These are phyloP conservation scores for Puccinia hordei DNA, from an alignment of 1,284 basidiomycete genomes.

Conservation along the genomic window DNA sequence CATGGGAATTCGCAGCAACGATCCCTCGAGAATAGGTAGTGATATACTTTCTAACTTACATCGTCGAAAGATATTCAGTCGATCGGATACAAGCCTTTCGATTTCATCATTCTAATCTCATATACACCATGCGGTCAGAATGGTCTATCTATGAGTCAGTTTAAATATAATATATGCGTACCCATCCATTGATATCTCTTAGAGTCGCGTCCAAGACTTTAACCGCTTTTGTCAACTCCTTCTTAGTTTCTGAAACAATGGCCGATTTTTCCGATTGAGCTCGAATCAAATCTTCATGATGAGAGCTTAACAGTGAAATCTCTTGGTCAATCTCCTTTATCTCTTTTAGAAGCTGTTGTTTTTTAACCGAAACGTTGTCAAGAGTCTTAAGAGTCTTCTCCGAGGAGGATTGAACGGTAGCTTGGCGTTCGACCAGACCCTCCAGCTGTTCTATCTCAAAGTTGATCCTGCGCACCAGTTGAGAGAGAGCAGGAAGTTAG, in stretches of 20 bases:
- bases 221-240: conserved; percentile 69
- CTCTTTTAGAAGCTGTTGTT: conserved; percentile 29
- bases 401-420: conserved; percentile 65
- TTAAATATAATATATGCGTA: neutral
- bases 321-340: conserved; percentile 39
- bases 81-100: conserved; percentile 80
- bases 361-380: conserved; percentile 47
- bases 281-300: conserved; percentile 16
- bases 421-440: conserved; percentile 53
- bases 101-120: conserved; percentile 79
- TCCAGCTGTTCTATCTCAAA: conserved; percentile 67
- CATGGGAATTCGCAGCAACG: conserved; percentile 83
- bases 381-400: conserved; percentile 62
- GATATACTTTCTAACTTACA: conserved; percentile 91
- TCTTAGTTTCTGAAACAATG: conserved; percentile 75
- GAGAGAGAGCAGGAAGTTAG: conserved; percentile 10
- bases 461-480: conserved; percentile 32
- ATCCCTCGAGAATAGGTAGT: conserved; percentile 75
- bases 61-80: conserved; percentile 82
- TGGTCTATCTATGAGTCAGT: neutral
- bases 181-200: conserved; percentile 80
- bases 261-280: conserved; percentile 65
- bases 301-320: conserved; percentile 22
- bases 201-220: conserved; percentile 79
- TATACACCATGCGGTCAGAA: neutral